These are phyloP conservation scores for Podaxis sp. DNA, from an alignment of 768 basidiomycete species.

Conservation along the genomic window DNA sequence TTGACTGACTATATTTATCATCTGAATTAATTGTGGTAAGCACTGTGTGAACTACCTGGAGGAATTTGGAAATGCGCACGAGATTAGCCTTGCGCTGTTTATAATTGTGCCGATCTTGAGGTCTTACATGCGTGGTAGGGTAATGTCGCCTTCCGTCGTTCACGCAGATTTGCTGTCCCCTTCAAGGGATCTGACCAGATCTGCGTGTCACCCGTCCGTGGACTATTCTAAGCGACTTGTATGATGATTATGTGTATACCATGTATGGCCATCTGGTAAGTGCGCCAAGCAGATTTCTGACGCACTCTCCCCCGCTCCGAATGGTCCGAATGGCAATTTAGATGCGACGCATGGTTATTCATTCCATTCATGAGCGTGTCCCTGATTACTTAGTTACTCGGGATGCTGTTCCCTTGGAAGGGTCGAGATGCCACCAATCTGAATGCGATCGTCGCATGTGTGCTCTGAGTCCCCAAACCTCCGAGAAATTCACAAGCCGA, in stretches of 20 bases:
- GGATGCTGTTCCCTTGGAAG: not conserved
- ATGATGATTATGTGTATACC: not conserved
- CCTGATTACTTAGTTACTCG: not conserved
- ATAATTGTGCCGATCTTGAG: not conserved
- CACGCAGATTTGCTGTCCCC: constrained; percentile 9
- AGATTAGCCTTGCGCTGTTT: constrained; percentile 7
- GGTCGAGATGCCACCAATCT: too few species aligned
- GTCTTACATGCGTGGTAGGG: not conserved
- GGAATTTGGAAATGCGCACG: not conserved
- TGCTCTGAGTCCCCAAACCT: not conserved
- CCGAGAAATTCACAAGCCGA: not conserved
- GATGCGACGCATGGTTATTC: not conserved
- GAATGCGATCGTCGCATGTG: not conserved
- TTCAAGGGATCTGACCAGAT: constrained; percentile 6
- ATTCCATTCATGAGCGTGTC: not conserved
- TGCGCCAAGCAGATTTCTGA: not conserved
- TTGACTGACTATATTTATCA: not conserved
- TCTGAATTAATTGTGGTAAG: not conserved
- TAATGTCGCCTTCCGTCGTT: not conserved
- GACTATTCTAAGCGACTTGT: not conserved
- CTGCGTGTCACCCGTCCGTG: not conserved
- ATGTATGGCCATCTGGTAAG: not conserved
- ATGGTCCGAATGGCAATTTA: not conserved
- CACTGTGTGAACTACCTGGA: not conserved
- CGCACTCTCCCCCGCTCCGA: constrained; percentile 3